Evolutionary conservation across 306 rosid genomes (phyloP).

Genomic region (Medicago lupulina): DNA sequence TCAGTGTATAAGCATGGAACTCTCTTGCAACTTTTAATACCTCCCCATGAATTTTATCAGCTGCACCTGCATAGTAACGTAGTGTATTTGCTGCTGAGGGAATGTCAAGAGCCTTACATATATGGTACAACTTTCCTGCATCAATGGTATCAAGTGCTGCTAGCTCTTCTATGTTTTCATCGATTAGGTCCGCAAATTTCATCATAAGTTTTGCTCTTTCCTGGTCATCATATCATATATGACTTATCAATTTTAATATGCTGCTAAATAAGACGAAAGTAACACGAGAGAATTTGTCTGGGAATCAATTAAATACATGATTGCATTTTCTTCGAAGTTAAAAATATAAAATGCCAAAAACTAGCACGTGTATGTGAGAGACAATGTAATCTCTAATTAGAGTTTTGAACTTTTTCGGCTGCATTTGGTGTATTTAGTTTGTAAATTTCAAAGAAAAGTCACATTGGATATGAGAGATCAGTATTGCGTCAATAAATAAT

Average conservation of each 20-base stretch:
- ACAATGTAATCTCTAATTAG: no score
- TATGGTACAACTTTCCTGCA: conserved; percentile 59
- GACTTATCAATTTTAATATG: not conserved
- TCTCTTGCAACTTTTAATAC: conserved; percentile 58
- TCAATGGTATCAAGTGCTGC: conserved; percentile 75
- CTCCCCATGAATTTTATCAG: conserved; percentile 82
- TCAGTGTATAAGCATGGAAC: conserved; percentile 67
- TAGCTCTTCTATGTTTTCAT: conserved; percentile 62
- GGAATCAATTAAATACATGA: no score
- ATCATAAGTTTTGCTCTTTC: conserved; percentile 62
- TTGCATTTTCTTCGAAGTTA: no score
- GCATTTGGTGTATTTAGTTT: no score
- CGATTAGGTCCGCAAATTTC: conserved; percentile 71
- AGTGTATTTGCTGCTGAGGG: conserved; percentile 51
- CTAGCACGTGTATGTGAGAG: no score
- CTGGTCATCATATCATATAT: conserved; percentile 43
- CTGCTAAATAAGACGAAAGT: not conserved
- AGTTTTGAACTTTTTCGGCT: no score
- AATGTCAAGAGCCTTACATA: conserved; percentile 54
- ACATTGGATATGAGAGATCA: no score
- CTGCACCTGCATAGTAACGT: conserved; percentile 89
- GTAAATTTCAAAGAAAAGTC: no score
- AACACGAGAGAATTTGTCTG: no score
- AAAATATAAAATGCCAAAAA: no score
- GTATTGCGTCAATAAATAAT: no score